A percentile compares a stretch with the other conserved stretches of the same genome.
Conservation (phyloP, 2,329 filamentous ascomycete species). For the Chalara sp. region DNA sequence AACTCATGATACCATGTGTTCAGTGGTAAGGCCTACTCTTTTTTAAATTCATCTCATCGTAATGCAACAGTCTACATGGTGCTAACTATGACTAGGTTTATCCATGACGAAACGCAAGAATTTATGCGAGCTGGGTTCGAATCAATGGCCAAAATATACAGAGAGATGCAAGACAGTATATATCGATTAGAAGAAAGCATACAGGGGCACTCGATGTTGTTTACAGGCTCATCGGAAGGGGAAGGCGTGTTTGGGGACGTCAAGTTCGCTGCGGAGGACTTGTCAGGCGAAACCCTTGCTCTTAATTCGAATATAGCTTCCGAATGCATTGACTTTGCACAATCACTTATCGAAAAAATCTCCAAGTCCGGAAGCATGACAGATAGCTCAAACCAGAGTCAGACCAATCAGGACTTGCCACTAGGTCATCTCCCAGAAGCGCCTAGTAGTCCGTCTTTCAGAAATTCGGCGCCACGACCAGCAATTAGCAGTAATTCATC, state of each 20-base stretch:
- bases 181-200: neutral
- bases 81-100: neutral
- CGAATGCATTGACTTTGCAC: neutral
- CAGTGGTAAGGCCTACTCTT: neutral
- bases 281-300: too few relatives aligned
- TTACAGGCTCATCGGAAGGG: too few relatives aligned
- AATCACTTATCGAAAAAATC: neutral
- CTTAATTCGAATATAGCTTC: neutral
- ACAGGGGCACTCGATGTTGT: neutral
- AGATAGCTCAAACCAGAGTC: neutral
- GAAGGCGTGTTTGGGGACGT: too few relatives aligned
- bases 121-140: neutral
- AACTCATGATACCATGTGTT: neutral
- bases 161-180: neutral
- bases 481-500: neutral
- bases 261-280: too few relatives aligned
- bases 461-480: neutral
- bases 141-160: neutral
- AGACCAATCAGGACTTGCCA: neutral
- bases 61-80: neutral
- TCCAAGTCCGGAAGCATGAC: neutral
- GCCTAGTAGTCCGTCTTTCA: neutral
- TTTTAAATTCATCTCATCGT: neutral
- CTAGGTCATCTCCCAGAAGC: neutral
- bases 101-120: neutral